A percentile compares a stretch with the other conserved stretches of the same genome.
These are phyloP conservation scores for Didymella segeticola DNA, from an alignment of 2,329 filamentous ascomycete species.

Conservation along the genomic window DNA sequence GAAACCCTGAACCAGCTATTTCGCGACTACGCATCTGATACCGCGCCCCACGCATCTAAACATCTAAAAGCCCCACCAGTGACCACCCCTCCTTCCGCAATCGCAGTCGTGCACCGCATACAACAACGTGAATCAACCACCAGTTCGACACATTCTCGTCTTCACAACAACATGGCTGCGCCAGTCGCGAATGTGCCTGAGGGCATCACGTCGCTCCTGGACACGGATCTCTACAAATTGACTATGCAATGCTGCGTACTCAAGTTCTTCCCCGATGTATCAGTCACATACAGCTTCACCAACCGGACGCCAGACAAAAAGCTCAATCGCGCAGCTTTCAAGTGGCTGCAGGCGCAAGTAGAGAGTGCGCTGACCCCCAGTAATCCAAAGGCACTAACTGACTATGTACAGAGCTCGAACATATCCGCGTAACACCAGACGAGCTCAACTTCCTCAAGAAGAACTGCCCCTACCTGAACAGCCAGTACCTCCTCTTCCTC, in stretches of 20 bases:
- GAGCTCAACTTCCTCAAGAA: constrained; percentile 80
- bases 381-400: neutral
- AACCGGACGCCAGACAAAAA: constrained; percentile 96
- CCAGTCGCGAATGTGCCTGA: constrained; percentile 40
- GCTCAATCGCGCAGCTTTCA: constrained; percentile 80
- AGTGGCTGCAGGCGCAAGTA: constrained; percentile 86
- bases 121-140: constrained; percentile 5
- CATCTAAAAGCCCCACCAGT: constrained; percentile 22
- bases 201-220: constrained; percentile 55
- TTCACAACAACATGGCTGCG: constrained; percentile 30
- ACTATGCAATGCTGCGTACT: constrained; percentile 94
- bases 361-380: constrained; percentile 60
- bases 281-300: constrained; percentile 91
- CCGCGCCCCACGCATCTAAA: constrained; percentile 7
- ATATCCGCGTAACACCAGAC: constrained; percentile 78
- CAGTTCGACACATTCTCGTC: neutral
- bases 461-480: constrained; percentile 80
- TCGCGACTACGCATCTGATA: constrained; percentile 5
- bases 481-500: constrained; percentile 81
- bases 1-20: neutral
- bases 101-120: constrained; percentile 14
- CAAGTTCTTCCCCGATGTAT: constrained; percentile 82
- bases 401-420: constrained; percentile 70
- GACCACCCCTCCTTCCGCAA: constrained; percentile 39
- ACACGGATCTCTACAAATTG: constrained; percentile 84